Conservation (phyloP, 139 green algal genomes). For the Eudorina sp. region DNA sequence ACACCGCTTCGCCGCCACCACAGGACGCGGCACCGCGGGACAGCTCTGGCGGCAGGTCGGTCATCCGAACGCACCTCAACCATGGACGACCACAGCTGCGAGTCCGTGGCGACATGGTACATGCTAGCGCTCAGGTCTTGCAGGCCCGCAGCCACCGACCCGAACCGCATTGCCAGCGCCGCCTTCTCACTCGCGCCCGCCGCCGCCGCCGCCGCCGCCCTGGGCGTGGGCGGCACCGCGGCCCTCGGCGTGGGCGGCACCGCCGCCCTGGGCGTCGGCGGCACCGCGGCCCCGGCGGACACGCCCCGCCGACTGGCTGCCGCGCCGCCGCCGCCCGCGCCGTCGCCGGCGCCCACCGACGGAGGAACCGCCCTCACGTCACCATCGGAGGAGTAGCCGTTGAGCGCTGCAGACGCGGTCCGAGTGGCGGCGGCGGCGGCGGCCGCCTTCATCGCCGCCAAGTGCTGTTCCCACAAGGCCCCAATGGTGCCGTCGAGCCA, state of each 20-base stretch:
- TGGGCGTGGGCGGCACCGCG: background rate
- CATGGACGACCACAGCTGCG: slow-evolving; percentile 50
- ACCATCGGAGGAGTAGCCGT: too few relatives aligned
- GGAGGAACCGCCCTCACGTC: too few relatives aligned
- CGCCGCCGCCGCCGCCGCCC: background rate
- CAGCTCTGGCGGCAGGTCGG: too few relatives aligned
- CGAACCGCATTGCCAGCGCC: slow-evolving; percentile 50
- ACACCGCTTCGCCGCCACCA: too few relatives aligned
- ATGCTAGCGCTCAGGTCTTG: slow-evolving; percentile 19
- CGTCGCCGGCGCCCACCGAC: background rate
- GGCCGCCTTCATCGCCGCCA: background rate
- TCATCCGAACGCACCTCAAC: slow-evolving; percentile 51
- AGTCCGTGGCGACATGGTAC: background rate
- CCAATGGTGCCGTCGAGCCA: slow-evolving; percentile 54
- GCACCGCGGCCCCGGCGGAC: too few relatives aligned
- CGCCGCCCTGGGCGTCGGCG: too few relatives aligned
- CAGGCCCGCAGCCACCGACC: slow-evolving; percentile 21
- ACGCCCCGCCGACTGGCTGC: too few relatives aligned
- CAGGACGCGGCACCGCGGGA: too few relatives aligned
- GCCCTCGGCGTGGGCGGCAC: background rate
- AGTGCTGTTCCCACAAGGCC: slow-evolving; percentile 34
- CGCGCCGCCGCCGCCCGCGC: background rate
- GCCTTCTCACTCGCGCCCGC: slow-evolving; percentile 9
- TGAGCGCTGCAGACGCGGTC: too few relatives aligned
- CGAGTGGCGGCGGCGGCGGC: background rate